A percentile compares a stretch with the other conserved stretches of the same genome.
Evolutionary conservation across 768 basidiomycete genomes (phyloP).

Genomic region (Nidularia sp.): DNA sequence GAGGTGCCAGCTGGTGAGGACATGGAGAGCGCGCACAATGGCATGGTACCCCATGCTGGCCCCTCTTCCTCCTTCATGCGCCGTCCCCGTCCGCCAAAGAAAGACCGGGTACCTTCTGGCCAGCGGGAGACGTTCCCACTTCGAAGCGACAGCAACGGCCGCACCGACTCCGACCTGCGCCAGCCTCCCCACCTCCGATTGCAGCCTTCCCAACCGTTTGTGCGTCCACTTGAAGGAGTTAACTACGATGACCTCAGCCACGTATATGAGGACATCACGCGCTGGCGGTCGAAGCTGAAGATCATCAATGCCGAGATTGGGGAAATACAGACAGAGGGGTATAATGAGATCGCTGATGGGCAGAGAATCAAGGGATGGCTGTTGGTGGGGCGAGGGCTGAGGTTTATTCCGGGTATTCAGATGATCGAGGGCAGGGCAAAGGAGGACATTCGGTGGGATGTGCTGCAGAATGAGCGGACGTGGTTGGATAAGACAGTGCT

Average conservation of each 20-base stretch:
- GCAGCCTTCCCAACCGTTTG: slow-evolving; percentile 66
- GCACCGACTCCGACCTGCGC: slow-evolving; percentile 29
- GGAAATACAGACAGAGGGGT: slow-evolving; percentile 62
- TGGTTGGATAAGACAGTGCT: slow-evolving; percentile 42
- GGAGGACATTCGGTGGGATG: slow-evolving; percentile 80
- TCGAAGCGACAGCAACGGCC: slow-evolving; percentile 26
- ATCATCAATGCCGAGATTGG: slow-evolving; percentile 69
- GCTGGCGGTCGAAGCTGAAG: slow-evolving; percentile 68
- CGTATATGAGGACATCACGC: slow-evolving; percentile 67
- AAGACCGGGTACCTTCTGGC: slow-evolving; percentile 25
- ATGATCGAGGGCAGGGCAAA: slow-evolving; percentile 78
- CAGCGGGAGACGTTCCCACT: slow-evolving; percentile 66
- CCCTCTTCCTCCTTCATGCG: slow-evolving; percentile 24
- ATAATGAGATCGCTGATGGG: slow-evolving; percentile 72
- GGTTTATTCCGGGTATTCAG: slow-evolving; percentile 57
- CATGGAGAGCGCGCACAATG: slow-evolving; percentile 31
- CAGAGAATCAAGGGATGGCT: slow-evolving; percentile 73
- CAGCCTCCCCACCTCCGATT: slow-evolving; percentile 66
- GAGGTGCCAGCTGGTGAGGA: slow-evolving; percentile 33
- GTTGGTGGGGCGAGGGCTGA: slow-evolving; percentile 65
- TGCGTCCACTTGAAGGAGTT: slow-evolving; percentile 70
- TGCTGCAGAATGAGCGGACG: slow-evolving; percentile 58
- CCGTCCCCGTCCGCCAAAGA: slow-evolving; percentile 18
- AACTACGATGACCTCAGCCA: slow-evolving; percentile 61
- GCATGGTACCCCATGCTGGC: slow-evolving; percentile 26